These are phyloP conservation scores for Neopestalotiopsis rosae DNA, from an alignment of 2,329 filamentous ascomycete species.

Conservation along the genomic window DNA sequence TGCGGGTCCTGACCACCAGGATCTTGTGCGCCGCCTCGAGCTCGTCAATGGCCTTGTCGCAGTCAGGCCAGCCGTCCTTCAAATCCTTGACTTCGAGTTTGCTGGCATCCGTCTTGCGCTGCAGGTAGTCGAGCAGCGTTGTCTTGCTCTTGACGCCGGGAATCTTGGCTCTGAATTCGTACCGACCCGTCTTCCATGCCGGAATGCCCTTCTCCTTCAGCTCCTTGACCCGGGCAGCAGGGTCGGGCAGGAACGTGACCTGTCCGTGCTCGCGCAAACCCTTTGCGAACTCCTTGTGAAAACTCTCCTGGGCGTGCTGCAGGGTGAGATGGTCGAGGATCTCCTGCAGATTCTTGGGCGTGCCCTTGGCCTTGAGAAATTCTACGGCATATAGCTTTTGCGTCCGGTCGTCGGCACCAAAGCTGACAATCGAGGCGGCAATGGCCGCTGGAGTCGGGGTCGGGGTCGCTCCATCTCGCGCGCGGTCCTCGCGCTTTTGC, in stretches of 20 bases:
- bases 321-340: slow-evolving; percentile 83
- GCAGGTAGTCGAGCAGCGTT: slow-evolving; percentile 80
- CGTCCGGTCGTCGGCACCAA: slow-evolving; percentile 81
- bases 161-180: slow-evolving; percentile 83
- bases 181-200: slow-evolving; percentile 73
- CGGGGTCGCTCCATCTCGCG: slow-evolving; percentile 27
- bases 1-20: slow-evolving; percentile 87
- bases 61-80: slow-evolving; percentile 93
- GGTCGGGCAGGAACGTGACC: slow-evolving; percentile 61
- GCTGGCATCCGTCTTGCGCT: slow-evolving; percentile 79
- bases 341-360: slow-evolving; percentile 73
- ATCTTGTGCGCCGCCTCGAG: slow-evolving; percentile 82
- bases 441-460: slow-evolving; percentile 41
- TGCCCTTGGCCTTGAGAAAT: slow-evolving; percentile 74
- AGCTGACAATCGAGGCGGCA: slow-evolving; percentile 66
- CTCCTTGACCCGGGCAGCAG: slow-evolving; percentile 66
- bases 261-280: slow-evolving; percentile 70
- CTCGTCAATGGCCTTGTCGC: slow-evolving; percentile 76
- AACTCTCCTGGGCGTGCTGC: slow-evolving; percentile 63
- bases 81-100: slow-evolving; percentile 87
- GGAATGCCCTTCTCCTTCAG: slow-evolving; percentile 61
- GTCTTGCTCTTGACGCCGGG: slow-evolving; percentile 77
- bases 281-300: slow-evolving; percentile 68
- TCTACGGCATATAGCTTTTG: slow-evolving; percentile 88
- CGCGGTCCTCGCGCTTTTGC: slow-evolving; percentile 57